Base-by-base conservation (phyloP, 768 basidiomycete genomes). In the Leccinum variicolor region DNA sequence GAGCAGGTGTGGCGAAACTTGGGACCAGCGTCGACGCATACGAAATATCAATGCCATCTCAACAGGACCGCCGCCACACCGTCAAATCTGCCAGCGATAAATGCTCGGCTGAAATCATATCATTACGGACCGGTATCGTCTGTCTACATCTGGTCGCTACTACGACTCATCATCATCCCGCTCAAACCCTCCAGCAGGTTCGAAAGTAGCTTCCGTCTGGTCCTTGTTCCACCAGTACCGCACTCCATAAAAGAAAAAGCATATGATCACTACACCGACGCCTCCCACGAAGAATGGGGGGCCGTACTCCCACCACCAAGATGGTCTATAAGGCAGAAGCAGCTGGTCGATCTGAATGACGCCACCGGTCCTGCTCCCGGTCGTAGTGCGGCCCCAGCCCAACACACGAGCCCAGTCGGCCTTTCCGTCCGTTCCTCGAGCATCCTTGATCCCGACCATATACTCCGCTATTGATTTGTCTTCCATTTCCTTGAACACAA, bases 31-130 rank as follows among this genome's bases (percentile, higher is more conserved):
- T 49, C 23, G 28, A 14, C 25, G 29, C 23, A 10, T 23, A 48
- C 29, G n/a, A 51, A 28, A 14, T 25, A 21, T 19, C 31, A 41
- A 41, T 6, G 39, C 9, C n/a, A 15, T 55, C 26, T 66, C 57
- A 94, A 94, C 94, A 96, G 80, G 14, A 97, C 95, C 31, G 89
- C 90, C 60, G 84, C 78, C 53, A 87, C 77, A 62, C 97, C 95
- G 59, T 95, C 97, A 63, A 91, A 88, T 41, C 97, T 97, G 63
- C 97, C 97, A 31, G 94, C 84, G 54, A 96, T 4, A 92, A 85
- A 31, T 31, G 31, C 46, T 50, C 52, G 54, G 43, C 34, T 51
- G 50, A 31, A 46, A 65, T 41, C n/a, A 33, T 3, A 36, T 21
- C 43, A 45, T 19, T 11, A 21, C 9, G 9, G 54, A 28, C 50